Percentiles rank a stretch among this genome's conserved stretches.
phyloP scores from a whole-genome alignment of 1,284 basidiomycete genomes.

The Cutaneotrichosporon curvatum region DNA sequence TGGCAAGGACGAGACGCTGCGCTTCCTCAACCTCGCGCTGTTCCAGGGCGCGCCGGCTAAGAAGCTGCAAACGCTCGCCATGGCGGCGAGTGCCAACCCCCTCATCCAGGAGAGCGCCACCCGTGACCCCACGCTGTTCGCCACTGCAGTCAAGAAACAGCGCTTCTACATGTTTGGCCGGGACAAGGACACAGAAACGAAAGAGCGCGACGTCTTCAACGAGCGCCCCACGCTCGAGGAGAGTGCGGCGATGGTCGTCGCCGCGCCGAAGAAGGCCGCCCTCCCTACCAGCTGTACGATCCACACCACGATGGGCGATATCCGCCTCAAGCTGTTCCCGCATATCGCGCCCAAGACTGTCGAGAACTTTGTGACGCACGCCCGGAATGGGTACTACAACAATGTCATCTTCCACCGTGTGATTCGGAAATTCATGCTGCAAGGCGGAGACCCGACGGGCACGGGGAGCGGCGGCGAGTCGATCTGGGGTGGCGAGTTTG shows the following conservation, averaged over 20 bases:
- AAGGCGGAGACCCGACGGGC: constrained; percentile 79
- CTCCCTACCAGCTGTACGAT: constrained; percentile 60
- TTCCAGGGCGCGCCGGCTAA: constrained; percentile 92
- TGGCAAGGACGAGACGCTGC: constrained; percentile 89
- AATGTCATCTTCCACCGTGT: constrained; percentile 94
- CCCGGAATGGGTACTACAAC: constrained; percentile 86
- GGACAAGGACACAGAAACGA: constrained; percentile 80
- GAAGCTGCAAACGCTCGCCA: constrained; percentile 77
- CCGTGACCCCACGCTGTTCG: constrained; percentile 86
- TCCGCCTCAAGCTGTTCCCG: constrained; percentile 84
- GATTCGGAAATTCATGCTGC: constrained; percentile 99
- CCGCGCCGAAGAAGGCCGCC: constrained; percentile 54
- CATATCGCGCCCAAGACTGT: constrained; percentile 87
- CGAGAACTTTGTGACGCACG: constrained; percentile 94
- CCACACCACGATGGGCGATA: constrained; percentile 93
- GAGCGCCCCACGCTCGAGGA: constrained; percentile 96
- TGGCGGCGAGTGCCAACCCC: constrained; percentile 93
- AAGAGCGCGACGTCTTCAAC: constrained; percentile 96
- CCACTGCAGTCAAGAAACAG: constrained; percentile 83
- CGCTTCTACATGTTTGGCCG: constrained; percentile 97
- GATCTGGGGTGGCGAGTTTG: constrained; percentile 91
- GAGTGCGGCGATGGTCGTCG: constrained; percentile 59
- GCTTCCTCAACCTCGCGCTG: constrained; percentile 79
- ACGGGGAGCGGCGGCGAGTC: constrained; percentile 87
- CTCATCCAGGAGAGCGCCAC: constrained; percentile 73